Evolutionary conservation across 2,329 filamentous ascomycete genomes (phyloP), one percentile per base, ranked within the genome.

Genomic region (Diaporthe helianthi): DNA sequence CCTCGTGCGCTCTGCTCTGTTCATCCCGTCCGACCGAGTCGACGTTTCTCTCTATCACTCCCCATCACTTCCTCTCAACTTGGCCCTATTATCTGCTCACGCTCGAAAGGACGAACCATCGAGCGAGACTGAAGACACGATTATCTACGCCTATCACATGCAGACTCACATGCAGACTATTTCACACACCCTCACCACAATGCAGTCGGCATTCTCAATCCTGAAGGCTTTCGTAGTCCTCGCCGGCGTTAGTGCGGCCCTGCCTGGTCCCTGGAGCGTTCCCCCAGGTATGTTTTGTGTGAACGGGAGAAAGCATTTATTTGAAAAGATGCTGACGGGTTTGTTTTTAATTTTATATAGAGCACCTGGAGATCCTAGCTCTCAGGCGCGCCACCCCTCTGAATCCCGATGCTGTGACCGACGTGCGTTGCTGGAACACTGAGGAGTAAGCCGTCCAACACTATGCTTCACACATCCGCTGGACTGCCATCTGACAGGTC

Each of bases 341-440:
- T n/a, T n/a, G n/a, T n/a, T n/a, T 4, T 6, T 10, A 1, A 22
- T 13, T 4, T 1, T 24, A n/a, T n/a, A n/a, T 15, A 71, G 69
- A 82, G 60, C 80, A 85, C 72, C 78, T 83, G 65, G 82, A 85
- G 74, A 80, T 83, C 70, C 78, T 85, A 33, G 75, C 76, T 36
- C 75, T 83, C 69, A 79, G 83, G 29, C 78, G 80, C 49, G 76
- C 78, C 31, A 80, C 75, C 2, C 73, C 75, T 7, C 75, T 83
- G 49, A 81, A 84, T 74, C 79, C 80, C 26, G 75, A 78, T n/a
- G 79, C 81, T 0, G 79, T 84, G 44, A 76, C 75, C 4, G 78
- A 79, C 46, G 78, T 81, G 33, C 77, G 73, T 22, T 85, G 83
- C 72, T 76, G 82, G 54, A 79, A 85, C 71, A 74, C 76, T 17